Evolutionary conservation across 371 early-diverging fungal species (phyloP), one percentile per base, ranked within the genome.

Genomic region (Globomyces sp.): DNA sequence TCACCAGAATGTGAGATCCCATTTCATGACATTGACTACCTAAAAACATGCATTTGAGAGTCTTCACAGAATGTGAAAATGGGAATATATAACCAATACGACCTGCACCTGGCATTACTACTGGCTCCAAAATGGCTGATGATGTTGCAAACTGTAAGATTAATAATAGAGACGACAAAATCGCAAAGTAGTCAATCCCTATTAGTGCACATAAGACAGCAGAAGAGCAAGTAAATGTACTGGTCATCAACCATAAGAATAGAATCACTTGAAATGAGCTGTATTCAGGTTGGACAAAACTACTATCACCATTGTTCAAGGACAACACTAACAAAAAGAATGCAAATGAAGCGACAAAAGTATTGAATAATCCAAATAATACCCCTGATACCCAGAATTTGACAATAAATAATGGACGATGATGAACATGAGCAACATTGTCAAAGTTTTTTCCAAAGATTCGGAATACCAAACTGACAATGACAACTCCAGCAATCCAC

Each of bases 71-170:
- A 47, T 61, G 61, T 62, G 59, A 61, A 40, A 70, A 61, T 8
- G 70, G 70, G 5, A 70, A 53, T 5, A 47, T 66, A 44, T 60
- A n/a, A 37, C 66, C 61, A 8, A 67, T 13, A 5, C 46, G 24
- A 37, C 59, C n/a, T 52, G 46, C 24, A n/a, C 43, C 64, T 9
- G 60, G 58, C 66, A 65, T 66, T 10, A 60, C 50, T 6, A 57
- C 62, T 24, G 62, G 67, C 34, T 66, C 66, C 34, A 66, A 49
- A 50, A 70, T 61, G 2, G 63, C 66, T 3, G 62, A 62, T 9
- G 63, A 62, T 2, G 67, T 41, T 11, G 51, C 66, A 8, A 71
- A 41, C 59, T 71, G 71, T 10, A 71, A 49, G 49, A 71, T 71
- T 40, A 71, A 65, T 11, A 71, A 48, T 43, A 71, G 44, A 4